phyloP scores from a whole-genome alignment of 106 monocot genomes.

The Gastrodia elata region DNA sequence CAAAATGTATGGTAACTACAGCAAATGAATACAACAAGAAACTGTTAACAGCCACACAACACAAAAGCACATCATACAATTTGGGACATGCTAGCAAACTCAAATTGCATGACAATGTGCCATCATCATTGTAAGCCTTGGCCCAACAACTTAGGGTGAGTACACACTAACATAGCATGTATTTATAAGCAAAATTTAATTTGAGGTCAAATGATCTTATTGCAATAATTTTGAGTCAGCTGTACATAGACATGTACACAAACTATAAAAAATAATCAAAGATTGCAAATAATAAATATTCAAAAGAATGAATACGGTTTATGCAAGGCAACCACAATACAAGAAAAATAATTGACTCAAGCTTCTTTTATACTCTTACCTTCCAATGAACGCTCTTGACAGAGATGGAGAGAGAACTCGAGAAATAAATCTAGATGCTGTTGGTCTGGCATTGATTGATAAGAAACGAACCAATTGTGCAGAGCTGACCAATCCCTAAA shows the following conservation, averaged over 20 bases:
- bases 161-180: background rate
- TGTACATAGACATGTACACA: background rate
- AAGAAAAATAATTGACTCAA: background rate
- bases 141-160: background rate
- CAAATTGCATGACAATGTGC: background rate
- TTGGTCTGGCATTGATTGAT: conserved; percentile 78
- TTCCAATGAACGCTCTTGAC: conserved; percentile 89
- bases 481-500: conserved; percentile 84
- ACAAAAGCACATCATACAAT: too few relatives aligned
- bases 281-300: background rate
- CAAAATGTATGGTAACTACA: too few relatives aligned
- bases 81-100: too few relatives aligned
- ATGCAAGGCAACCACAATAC: conserved; percentile 2
- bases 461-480: conserved; percentile 88
- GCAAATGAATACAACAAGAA: too few relatives aligned
- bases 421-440: conserved; percentile 56
- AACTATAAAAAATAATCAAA: background rate
- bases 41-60: too few relatives aligned
- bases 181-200: background rate
- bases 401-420: conserved; percentile 71
- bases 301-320: background rate
- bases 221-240: background rate
- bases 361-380: conserved; percentile 32
- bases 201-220: too few relatives aligned
- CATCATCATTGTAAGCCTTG: background rate